Percentiles rank a stretch among this genome's conserved stretches.
These are phyloP conservation scores for Argentina anserina DNA, from an alignment of 306 rosid species.

Conservation along the genomic window DNA sequence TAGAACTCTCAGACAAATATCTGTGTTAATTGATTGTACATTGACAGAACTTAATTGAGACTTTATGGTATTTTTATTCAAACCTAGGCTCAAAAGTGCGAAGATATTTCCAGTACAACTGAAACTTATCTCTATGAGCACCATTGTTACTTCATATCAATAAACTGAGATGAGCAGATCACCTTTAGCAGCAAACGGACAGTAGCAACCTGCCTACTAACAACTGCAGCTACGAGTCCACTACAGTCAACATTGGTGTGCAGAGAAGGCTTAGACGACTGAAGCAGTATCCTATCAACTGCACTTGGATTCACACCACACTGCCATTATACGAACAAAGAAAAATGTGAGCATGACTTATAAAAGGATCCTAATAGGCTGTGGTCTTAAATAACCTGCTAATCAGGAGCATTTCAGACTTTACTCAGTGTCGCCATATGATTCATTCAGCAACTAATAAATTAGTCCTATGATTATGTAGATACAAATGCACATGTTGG, in stretches of 20 bases:
- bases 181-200: constrained; percentile 78
- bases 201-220: constrained; percentile 74
- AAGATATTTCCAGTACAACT: background rate
- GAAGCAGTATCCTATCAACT: constrained; percentile 64
- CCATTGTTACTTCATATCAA: constrained; percentile 9
- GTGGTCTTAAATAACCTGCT: background rate
- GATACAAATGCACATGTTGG: background rate
- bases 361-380: background rate
- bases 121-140: constrained; percentile 12
- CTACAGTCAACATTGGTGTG: constrained; percentile 81
- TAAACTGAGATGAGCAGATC: constrained; percentile 19
- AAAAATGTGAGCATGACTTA: constrained; percentile 7
- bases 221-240: constrained; percentile 80
- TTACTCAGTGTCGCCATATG: background rate
- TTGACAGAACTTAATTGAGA: constrained; percentile 1
- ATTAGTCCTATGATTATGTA: background rate
- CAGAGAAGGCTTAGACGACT: constrained; percentile 79
- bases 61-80: background rate
- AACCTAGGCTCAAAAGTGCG: constrained; percentile 1
- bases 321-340: constrained; percentile 43
- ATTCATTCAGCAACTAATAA: background rate
- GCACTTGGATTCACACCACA: constrained; percentile 71
- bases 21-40: background rate
- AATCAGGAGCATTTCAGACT: background rate
- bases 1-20: background rate